Conservation (phyloP, 192 early-diverging fungal genomes). For the Podila epicladia region DNA sequence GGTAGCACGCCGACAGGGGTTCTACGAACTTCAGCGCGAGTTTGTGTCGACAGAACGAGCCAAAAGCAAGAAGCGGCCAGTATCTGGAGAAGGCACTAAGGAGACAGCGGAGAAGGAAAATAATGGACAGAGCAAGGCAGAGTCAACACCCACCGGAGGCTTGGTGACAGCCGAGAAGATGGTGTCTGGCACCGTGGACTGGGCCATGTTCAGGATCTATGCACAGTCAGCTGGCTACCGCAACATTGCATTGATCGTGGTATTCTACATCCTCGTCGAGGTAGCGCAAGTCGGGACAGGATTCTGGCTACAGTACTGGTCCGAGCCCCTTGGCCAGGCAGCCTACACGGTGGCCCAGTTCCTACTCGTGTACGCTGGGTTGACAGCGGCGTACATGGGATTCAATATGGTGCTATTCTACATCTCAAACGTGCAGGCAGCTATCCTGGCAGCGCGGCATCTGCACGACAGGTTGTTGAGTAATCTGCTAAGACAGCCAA, state of each 20-base stretch:
- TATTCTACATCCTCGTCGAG: slow-evolving; percentile 24
- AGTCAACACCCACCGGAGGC: slow-evolving; percentile 12
- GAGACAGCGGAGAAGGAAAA: background rate
- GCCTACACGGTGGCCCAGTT: slow-evolving; percentile 23
- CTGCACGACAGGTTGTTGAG: slow-evolving; percentile 48
- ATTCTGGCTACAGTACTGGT: slow-evolving; percentile 28
- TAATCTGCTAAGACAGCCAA: slow-evolving; percentile 27
- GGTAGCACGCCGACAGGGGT: slow-evolving; percentile 59
- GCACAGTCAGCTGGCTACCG: slow-evolving; percentile 58
- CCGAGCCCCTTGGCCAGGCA: slow-evolving; percentile 18
- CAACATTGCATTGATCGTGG: slow-evolving; percentile 49
- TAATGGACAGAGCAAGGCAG: slow-evolving; percentile 5
- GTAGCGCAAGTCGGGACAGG: slow-evolving; percentile 20
- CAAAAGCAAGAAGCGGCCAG: slow-evolving; percentile 4
- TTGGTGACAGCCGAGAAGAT: slow-evolving; percentile 83
- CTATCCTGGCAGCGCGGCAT: slow-evolving; percentile 39
- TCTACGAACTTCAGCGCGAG: slow-evolving; percentile 75
- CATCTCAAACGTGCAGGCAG: slow-evolving; percentile 21
- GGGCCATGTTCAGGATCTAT: slow-evolving; percentile 81
- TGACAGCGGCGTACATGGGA: slow-evolving; percentile 24
- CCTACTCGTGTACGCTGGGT: slow-evolving; percentile 20
- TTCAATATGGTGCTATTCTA: slow-evolving; percentile 36
- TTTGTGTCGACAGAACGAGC: slow-evolving; percentile 53
- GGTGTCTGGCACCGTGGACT: slow-evolving; percentile 80
- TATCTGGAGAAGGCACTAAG: background rate